These are phyloP conservation scores for Apiospora koreana DNA, from an alignment of 2,329 filamentous ascomycete species.

Conservation along the genomic window DNA sequence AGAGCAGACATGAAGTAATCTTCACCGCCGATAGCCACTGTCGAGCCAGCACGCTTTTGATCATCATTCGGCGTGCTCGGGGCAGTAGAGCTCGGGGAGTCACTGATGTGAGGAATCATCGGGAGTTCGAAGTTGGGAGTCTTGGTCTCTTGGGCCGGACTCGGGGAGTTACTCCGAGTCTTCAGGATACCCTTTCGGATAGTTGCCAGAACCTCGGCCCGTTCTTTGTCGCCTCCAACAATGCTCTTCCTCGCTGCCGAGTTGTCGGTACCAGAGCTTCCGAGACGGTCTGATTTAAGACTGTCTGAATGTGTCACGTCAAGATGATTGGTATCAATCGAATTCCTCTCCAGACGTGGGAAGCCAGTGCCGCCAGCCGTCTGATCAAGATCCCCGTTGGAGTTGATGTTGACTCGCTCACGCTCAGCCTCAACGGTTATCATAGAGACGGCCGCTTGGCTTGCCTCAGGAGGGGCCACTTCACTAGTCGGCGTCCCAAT, in stretches of 20 bases:
- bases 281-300: constrained; percentile 49
- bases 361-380: constrained; percentile 75
- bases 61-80: constrained; percentile 88
- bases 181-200: constrained; percentile 97
- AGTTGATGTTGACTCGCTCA: constrained; percentile 77
- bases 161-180: constrained; percentile 73
- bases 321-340: constrained; percentile 62
- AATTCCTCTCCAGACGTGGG: constrained; percentile 81
- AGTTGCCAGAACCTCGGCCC: constrained; percentile 86
- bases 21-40: constrained; percentile 72
- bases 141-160: constrained; percentile 61
- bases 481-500: constrained; percentile 77
- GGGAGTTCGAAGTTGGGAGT: constrained; percentile 58
- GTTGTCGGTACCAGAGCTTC: constrained; percentile 60
- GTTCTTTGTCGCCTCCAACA: constrained; percentile 84
- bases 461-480: constrained; percentile 63
- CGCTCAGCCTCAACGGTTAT: constrained; percentile 94
- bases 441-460: constrained; percentile 87
- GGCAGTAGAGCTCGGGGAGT: constrained; percentile 82
- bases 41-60: constrained; percentile 66
- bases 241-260: constrained; percentile 80
- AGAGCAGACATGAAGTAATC: constrained; percentile 87
- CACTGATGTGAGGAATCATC: constrained; percentile 63
- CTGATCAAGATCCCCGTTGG: constrained; percentile 63
- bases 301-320: constrained; percentile 40